Conservation (phyloP, 495 filamentous ascomycete genomes). For the Xylaria cubensis region DNA sequence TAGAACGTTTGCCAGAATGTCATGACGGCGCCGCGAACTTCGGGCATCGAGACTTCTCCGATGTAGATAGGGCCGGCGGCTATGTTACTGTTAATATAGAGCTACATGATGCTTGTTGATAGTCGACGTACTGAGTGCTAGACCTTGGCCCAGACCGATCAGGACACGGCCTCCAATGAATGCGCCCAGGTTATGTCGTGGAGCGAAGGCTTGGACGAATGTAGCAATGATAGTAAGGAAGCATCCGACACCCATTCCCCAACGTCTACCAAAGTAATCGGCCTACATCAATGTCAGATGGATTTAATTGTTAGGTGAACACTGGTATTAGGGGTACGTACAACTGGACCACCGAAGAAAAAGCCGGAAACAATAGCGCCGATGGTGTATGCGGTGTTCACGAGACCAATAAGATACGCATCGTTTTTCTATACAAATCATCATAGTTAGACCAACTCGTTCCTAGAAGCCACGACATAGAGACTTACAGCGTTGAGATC, state of each 20-base stretch:
- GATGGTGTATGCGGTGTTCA: slow-evolving; percentile 70
- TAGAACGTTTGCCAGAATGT: slow-evolving; percentile 75
- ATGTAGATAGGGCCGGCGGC: slow-evolving; percentile 66
- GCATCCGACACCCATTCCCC: slow-evolving; percentile 65
- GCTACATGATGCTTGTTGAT: not conserved
- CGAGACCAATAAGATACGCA: slow-evolving; percentile 57
- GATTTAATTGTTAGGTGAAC: not conserved
- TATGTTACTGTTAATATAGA: slow-evolving; percentile 24
- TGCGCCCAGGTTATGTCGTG: slow-evolving; percentile 59
- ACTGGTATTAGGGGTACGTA: slow-evolving; percentile 27
- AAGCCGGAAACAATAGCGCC: slow-evolving; percentile 68
- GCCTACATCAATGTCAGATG: slow-evolving; percentile 40
- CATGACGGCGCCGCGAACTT: slow-evolving; percentile 69
- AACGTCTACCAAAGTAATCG: slow-evolving; percentile 63
- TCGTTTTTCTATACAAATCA: slow-evolving; percentile 32
- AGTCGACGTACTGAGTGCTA: slow-evolving; percentile 62
- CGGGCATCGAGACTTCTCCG: slow-evolving; percentile 63
- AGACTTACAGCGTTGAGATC: slow-evolving; percentile 52
- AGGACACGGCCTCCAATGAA: slow-evolving; percentile 68
- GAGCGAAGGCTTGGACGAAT: slow-evolving; percentile 67
- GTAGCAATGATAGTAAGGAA: slow-evolving; percentile 65
- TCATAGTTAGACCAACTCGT: not conserved
- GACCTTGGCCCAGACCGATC: slow-evolving; percentile 69
- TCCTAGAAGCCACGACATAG: too few relatives aligned
- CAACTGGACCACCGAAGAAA: slow-evolving; percentile 62